Percentiles rank a stretch among this genome's conserved stretches.
These are phyloP conservation scores for Tylopilus felleus DNA, from an alignment of 768 basidiomycete species.

Conservation along the genomic window DNA sequence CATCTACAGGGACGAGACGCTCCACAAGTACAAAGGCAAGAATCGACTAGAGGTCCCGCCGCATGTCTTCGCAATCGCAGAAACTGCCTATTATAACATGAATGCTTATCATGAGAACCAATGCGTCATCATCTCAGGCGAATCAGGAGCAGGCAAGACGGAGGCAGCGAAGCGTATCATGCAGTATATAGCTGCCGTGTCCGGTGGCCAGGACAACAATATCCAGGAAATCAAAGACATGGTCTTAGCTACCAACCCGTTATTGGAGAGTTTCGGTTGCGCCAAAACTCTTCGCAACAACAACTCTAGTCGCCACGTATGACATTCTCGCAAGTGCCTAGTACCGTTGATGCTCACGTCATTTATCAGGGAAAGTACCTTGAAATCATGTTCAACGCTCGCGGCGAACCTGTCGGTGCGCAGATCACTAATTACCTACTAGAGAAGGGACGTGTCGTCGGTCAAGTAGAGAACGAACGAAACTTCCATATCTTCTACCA, in stretches of 20 bases:
- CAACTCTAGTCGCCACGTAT: slow-evolving; percentile 95
- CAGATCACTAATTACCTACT: slow-evolving; percentile 98
- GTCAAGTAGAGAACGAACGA: slow-evolving; percentile 93
- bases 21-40: slow-evolving; percentile 89
- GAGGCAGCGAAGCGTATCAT: slow-evolving; percentile 99
- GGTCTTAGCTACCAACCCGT: slow-evolving; percentile 97
- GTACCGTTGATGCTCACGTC: slow-evolving; percentile 5
- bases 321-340: slow-evolving; percentile 29
- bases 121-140: slow-evolving; percentile 98
- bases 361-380: slow-evolving; percentile 88
- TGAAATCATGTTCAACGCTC: slow-evolving; percentile 96
- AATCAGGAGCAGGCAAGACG: slow-evolving; percentile 98
- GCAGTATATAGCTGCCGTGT: slow-evolving; percentile 99
- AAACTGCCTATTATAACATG: slow-evolving; percentile 98
- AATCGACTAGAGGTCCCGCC: slow-evolving; percentile 97
- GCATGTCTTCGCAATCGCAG: slow-evolving; percentile 96
- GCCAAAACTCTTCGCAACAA: slow-evolving; percentile 99
- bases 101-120: slow-evolving; percentile 99
- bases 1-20: slow-evolving; percentile 90
- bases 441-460: slow-evolving; percentile 95
- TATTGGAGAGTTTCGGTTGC: slow-evolving; percentile 97
- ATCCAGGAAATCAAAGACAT: slow-evolving; percentile 99
- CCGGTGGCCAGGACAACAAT: slow-evolving; percentile 80
- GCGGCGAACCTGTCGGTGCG: slow-evolving; percentile 93
- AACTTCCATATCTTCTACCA: slow-evolving; percentile 99